These are phyloP conservation scores for Lipomyces sp. DNA, from an alignment of 805 yeast species.

Conservation along the genomic window DNA sequence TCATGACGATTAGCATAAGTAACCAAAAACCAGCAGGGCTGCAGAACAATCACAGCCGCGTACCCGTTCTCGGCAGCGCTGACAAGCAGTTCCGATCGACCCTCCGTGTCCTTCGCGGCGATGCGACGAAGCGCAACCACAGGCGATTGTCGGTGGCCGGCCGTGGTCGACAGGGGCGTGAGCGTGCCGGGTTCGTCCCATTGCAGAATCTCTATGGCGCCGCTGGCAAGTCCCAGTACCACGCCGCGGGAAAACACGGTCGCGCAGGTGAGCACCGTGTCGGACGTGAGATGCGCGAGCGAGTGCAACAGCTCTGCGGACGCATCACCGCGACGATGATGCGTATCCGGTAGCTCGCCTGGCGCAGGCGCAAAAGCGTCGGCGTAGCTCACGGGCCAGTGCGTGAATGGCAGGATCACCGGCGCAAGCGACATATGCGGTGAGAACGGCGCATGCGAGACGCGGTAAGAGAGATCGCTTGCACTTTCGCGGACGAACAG, in stretches of 20 bases:
- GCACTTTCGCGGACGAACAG: neutral
- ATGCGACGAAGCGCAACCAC: constrained; percentile 24
- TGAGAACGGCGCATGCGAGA: neutral
- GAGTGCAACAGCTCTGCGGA: constrained; percentile 9
- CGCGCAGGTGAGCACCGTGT: constrained; percentile 24
- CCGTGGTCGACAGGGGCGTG: constrained; percentile 24
- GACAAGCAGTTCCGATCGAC: constrained; percentile 25
- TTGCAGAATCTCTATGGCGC: constrained; percentile 25
- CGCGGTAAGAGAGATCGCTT: neutral
- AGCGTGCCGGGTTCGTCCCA: constrained; percentile 15
- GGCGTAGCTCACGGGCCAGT: constrained; percentile 24
- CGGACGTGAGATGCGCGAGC: constrained; percentile 12
- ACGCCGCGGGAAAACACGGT: constrained; percentile 25
- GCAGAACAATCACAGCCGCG: too few species aligned
- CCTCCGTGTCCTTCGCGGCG: constrained; percentile 27
- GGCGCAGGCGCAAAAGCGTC: constrained; percentile 6
- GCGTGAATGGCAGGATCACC: constrained; percentile 27
- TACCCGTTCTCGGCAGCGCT: constrained; percentile 28
- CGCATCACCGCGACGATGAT: neutral
- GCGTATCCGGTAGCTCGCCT: neutral
- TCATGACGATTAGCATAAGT: too few species aligned
- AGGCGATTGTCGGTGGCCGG: constrained; percentile 26
- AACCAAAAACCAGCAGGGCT: too few species aligned
- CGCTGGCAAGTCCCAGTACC: constrained; percentile 22
- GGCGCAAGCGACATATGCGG: constrained; percentile 20